These are phyloP conservation scores for Beauveria varroae DNA, from an alignment of 2,329 filamentous ascomycete species.

Conservation along the genomic window DNA sequence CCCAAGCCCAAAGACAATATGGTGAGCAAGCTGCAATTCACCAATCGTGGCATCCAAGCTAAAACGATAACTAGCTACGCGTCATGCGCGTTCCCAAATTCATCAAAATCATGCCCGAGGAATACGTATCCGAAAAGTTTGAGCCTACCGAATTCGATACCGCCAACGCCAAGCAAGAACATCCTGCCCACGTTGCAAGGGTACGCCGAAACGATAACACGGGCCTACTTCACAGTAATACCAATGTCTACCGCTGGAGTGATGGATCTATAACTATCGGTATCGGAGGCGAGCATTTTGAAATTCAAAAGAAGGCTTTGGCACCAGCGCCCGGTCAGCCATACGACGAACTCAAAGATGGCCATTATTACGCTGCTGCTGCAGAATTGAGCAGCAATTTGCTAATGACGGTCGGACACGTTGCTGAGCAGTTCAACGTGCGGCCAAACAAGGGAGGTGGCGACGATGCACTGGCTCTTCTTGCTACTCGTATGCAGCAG, in stretches of 20 bases:
- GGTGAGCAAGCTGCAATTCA: constrained; percentile 36
- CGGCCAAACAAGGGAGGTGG: constrained; percentile 59
- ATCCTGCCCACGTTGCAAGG: constrained; percentile 59
- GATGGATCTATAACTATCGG: constrained; percentile 71
- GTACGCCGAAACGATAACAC: constrained; percentile 62
- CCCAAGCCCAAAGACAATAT: constrained; percentile 65
- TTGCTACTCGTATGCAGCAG: constrained; percentile 60
- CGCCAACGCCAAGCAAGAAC: constrained; percentile 43
- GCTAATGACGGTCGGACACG: constrained; percentile 66
- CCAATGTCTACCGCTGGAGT: constrained; percentile 68
- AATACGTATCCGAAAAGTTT: constrained; percentile 60
- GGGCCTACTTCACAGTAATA: constrained; percentile 63
- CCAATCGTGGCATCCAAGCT: background rate
- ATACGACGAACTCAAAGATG: constrained; percentile 61
- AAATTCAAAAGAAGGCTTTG: constrained; percentile 62
- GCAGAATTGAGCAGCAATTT: constrained; percentile 61
- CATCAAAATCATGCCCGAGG: constrained; percentile 59
- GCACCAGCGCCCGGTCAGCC: constrained; percentile 53
- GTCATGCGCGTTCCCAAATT: constrained; percentile 66
- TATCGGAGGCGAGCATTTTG: constrained; percentile 69
- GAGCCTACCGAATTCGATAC: constrained; percentile 50
- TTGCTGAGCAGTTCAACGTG: constrained; percentile 65
- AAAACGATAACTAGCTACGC: constrained; percentile 45
- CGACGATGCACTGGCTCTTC: constrained; percentile 62
- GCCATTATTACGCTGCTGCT: constrained; percentile 68